phyloP scores from a whole-genome alignment of 768 basidiomycete species.

The Strobilomyces dryophilus region DNA sequence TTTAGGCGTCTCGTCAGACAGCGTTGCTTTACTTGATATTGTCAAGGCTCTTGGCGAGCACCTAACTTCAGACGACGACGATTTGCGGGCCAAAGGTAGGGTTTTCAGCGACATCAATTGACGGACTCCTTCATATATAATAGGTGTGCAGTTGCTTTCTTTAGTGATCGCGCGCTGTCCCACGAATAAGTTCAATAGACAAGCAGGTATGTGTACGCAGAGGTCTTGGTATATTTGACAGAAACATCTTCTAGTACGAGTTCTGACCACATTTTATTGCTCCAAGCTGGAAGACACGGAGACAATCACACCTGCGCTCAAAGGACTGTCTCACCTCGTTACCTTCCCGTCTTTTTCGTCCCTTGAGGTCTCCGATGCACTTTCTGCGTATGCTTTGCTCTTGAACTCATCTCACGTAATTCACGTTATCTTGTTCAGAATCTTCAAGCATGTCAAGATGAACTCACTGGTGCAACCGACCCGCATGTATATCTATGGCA shows the following conservation, averaged over 20 bases:
- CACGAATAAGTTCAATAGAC: slow-evolving; percentile 62
- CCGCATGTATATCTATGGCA: slow-evolving; percentile 74
- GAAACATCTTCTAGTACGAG: slow-evolving; percentile 54
- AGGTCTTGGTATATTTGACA: not conserved
- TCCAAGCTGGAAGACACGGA: slow-evolving; percentile 85
- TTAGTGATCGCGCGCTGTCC: slow-evolving; percentile 62
- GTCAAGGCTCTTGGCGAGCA: slow-evolving; percentile 87
- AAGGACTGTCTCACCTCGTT: slow-evolving; percentile 67
- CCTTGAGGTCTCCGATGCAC: slow-evolving; percentile 57
- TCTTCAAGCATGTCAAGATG: slow-evolving; percentile 79
- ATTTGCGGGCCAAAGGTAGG: slow-evolving; percentile 73
- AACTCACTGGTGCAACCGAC: slow-evolving; percentile 76
- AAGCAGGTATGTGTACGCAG: slow-evolving; percentile 59
- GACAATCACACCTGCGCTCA: slow-evolving; percentile 77
- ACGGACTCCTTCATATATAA: not conserved
- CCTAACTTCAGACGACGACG: slow-evolving; percentile 82
- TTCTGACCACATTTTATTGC: slow-evolving; percentile 78
- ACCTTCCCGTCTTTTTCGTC: slow-evolving; percentile 59
- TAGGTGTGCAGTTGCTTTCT: slow-evolving; percentile 85
- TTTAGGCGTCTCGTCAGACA: slow-evolving; percentile 51
- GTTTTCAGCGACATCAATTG: not conserved
- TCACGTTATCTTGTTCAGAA: slow-evolving; percentile 36
- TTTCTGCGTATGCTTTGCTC: slow-evolving; percentile 47
- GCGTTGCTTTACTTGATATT: slow-evolving; percentile 62
- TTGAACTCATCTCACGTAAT: not conserved